Conservation (phyloP, 352 stramenopile species). For the Phytophthora sansomeana region DNA sequence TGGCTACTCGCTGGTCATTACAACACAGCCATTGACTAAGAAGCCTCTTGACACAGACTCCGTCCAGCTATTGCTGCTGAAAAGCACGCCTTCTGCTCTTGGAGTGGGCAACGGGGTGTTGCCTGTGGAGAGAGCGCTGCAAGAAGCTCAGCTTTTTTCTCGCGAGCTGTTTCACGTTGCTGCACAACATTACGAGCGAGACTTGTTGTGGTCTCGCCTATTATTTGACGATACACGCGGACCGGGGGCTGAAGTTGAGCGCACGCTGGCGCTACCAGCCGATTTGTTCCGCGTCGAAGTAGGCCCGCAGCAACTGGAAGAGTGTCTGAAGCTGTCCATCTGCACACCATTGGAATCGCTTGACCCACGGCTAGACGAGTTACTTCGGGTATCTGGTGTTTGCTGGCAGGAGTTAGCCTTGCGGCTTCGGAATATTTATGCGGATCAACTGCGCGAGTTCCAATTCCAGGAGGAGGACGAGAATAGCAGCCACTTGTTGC, state of each 20-base stretch:
- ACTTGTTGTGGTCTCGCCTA: slow-evolving; percentile 87
- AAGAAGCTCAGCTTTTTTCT: slow-evolving; percentile 80
- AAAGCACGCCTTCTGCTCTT: slow-evolving; percentile 46
- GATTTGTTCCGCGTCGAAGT: slow-evolving; percentile 81
- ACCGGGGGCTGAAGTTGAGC: slow-evolving; percentile 58
- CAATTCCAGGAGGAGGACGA: slow-evolving; percentile 82
- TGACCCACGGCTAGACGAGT: slow-evolving; percentile 75
- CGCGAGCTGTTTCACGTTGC: slow-evolving; percentile 84
- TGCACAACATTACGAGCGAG: slow-evolving; percentile 84
- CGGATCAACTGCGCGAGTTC: slow-evolving; percentile 85
- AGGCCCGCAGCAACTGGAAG: slow-evolving; percentile 82
- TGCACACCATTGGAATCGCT: slow-evolving; percentile 81
- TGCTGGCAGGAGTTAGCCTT: slow-evolving; percentile 83
- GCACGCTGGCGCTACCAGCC: slow-evolving; percentile 54
- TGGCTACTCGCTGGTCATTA: slow-evolving; percentile 84
- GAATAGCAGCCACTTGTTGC: slow-evolving; percentile 75
- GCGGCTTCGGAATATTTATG: slow-evolving; percentile 82
- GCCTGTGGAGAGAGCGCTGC: slow-evolving; percentile 66
- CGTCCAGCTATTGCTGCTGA: slow-evolving; percentile 76
- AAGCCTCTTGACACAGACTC: slow-evolving; percentile 70
- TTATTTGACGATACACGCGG: slow-evolving; percentile 73
- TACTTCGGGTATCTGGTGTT: slow-evolving; percentile 72
- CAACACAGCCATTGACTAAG: slow-evolving; percentile 61
- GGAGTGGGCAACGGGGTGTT: slow-evolving; percentile 64
- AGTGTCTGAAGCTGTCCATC: slow-evolving; percentile 83